phyloP scores from a whole-genome alignment of 345 rosid genomes.

The Nephelium lappaceum region DNA sequence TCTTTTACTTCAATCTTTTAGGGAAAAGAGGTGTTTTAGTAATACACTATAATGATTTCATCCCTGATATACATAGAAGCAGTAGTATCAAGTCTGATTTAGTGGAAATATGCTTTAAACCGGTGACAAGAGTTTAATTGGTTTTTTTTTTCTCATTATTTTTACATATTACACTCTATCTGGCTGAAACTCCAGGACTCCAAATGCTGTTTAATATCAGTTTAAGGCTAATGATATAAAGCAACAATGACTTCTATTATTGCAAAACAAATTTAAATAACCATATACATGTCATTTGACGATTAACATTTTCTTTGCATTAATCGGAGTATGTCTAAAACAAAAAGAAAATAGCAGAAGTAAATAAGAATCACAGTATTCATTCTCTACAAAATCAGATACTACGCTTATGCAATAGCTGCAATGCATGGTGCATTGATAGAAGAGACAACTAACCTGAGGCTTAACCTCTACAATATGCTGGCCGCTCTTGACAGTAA shows the following conservation, averaged over 20 bases:
- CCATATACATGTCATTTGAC: not conserved
- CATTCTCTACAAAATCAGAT: not conserved
- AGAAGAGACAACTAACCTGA: conserved; percentile 55
- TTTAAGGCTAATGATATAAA: not conserved
- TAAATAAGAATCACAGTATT: too few relatives aligned
- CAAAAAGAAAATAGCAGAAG: too few relatives aligned
- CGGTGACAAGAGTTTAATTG: not conserved
- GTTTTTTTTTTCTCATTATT: not conserved
- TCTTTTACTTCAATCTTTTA: not conserved
- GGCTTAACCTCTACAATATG: conserved; percentile 97
- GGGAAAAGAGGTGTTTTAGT: not conserved
- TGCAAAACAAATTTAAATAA: not conserved
- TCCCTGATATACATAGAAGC: not conserved
- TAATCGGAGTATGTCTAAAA: not conserved
- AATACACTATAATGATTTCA: not conserved
- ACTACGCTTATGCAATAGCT: not conserved
- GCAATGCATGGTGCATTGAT: too few relatives aligned
- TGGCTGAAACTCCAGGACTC: not conserved
- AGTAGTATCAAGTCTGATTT: not conserved
- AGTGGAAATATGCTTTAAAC: not conserved
- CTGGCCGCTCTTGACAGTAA: conserved; percentile 85
- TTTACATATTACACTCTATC: not conserved
- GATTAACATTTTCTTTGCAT: not conserved
- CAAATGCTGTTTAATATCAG: too few relatives aligned
- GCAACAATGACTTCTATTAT: not conserved